phyloP scores from a whole-genome alignment of 768 basidiomycete species.

The Amanita pseudoporphyria region DNA sequence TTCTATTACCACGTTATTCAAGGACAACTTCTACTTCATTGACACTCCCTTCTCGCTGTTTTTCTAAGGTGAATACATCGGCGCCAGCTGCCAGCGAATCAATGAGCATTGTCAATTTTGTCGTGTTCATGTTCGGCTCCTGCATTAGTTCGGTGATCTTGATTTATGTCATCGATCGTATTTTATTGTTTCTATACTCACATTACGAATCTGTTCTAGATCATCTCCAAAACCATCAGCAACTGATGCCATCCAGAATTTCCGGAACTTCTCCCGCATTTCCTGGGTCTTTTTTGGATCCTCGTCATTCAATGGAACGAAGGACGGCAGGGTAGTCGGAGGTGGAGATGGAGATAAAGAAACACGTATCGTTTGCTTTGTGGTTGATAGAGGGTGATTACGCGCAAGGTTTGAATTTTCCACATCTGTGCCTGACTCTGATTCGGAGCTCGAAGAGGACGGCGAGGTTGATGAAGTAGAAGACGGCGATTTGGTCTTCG shows the following conservation, averaged over 20 bases:
- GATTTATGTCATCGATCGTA: background rate
- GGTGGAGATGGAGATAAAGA: slow-evolving; percentile 40
- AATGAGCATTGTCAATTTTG: slow-evolving; percentile 65
- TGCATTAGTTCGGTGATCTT: slow-evolving; percentile 9
- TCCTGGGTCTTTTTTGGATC: slow-evolving; percentile 35
- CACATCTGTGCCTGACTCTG: slow-evolving; percentile 12
- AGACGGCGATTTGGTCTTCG: slow-evolving; percentile 8
- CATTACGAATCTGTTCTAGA: slow-evolving; percentile 77
- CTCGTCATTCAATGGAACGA: slow-evolving; percentile 32
- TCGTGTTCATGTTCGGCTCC: slow-evolving; percentile 59
- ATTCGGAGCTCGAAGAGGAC: slow-evolving; percentile 14
- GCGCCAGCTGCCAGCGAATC: slow-evolving; percentile 77
- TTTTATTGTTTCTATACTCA: slow-evolving; percentile 23
- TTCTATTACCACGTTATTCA: slow-evolving; percentile 16
- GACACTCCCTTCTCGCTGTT: slow-evolving; percentile 18
- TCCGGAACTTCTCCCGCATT: slow-evolving; percentile 61
- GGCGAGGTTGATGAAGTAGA: slow-evolving; percentile 12
- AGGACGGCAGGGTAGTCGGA: slow-evolving; percentile 42
- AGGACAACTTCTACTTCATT: slow-evolving; percentile 77
- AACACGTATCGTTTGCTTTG: background rate
- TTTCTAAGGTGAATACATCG: slow-evolving; percentile 38
- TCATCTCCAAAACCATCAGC: slow-evolving; percentile 79
- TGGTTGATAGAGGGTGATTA: background rate
- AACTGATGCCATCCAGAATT: slow-evolving; percentile 82
- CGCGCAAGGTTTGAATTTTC: background rate